Base-by-base conservation (phyloP, 345 rosid species). In the Pelargonium nanum region DNA sequence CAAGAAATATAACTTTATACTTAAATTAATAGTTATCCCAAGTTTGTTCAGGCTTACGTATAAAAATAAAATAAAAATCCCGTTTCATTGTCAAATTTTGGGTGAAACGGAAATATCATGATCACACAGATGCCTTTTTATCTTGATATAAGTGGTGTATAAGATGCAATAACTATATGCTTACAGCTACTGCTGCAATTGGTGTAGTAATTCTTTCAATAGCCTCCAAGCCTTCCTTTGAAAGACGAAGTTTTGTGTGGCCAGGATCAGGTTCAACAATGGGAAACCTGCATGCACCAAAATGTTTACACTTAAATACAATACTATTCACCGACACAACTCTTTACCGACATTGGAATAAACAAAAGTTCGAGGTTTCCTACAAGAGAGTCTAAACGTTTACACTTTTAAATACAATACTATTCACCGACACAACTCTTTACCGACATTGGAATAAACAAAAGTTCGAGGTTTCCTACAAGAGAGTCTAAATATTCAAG, bases 241-340 rank as follows among this genome's bases (percentile, higher is more conserved):
- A 60, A 75, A 94, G 97, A 44, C 85, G 96, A 64, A 94, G 97
- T 80, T 94, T 94, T 26, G 97, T 94, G 68, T 90, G 99, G 65
- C 88, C 86, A 26, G 91, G 95, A 83, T 86, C 96, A 78, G 99
- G 99, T 65, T 90, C 99, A 23, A 90, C 77, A 30, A 94, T 87
- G 19, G 96, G 96, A 78, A 90, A 90, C 63, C 99, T 94, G 77
- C 48, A 71, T 53, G 60, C 15, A 48, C 40, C 73, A 58, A 67
- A 61, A 70, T 23, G 60, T 55, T 30, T 62, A 60, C 8, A 23
- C 40, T 55, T 45, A 21, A 19, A 44, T 60, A 51, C 1, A 32
- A 19, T 17, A 57, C 10, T 6, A 23, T 48, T 22, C 24, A 17
- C 2, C 6, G 4, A 7, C 48, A 40, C 15, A 40, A 40, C 48